Percentiles rank a stretch among this genome's conserved stretches.
Evolutionary conservation across 2,329 filamentous ascomycete genomes (phyloP).

Genomic region (Diplodia corticola): DNA sequence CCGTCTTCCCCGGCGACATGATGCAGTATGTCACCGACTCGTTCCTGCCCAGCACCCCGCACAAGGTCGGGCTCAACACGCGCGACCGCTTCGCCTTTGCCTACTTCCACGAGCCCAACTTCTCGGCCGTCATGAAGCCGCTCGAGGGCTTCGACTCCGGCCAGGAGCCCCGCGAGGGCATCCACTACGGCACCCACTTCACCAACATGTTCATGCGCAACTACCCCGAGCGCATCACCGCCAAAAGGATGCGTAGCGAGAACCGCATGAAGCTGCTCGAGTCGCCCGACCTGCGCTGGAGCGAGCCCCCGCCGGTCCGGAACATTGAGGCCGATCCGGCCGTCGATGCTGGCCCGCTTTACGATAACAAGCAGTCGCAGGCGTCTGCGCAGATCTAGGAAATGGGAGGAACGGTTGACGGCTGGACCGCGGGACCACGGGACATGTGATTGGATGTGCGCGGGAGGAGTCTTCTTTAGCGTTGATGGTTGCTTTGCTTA

Average conservation of each 20-base stretch:
- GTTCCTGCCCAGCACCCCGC: conserved; percentile 50
- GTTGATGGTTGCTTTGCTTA: no score
- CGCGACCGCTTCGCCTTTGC: conserved; percentile 52
- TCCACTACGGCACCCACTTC: conserved; percentile 56
- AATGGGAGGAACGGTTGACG: no score
- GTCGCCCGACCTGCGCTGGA: not conserved
- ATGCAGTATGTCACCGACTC: conserved; percentile 54
- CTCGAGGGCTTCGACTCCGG: conserved; percentile 38
- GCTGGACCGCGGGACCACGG: no score
- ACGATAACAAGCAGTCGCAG: not conserved
- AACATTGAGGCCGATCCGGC: not conserved
- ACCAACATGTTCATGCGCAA: conserved; percentile 55
- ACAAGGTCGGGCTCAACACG: conserved; percentile 55
- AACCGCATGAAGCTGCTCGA: conserved; percentile 24
- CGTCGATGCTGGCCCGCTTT: not conserved
- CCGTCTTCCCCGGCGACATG: conserved; percentile 56
- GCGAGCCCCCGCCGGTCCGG: not conserved
- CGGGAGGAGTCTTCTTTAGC: no score
- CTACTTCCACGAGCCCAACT: conserved; percentile 56
- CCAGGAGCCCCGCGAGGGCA: conserved; percentile 34
- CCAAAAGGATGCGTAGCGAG: conserved; percentile 32
- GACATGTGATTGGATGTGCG: no score
- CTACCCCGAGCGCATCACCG: conserved; percentile 51
- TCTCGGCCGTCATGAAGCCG: conserved; percentile 48
- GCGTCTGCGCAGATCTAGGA: not conserved